Evolutionary conservation across 148 eudicot species (phyloP).

Genomic region (Cornus kousa): DNA sequence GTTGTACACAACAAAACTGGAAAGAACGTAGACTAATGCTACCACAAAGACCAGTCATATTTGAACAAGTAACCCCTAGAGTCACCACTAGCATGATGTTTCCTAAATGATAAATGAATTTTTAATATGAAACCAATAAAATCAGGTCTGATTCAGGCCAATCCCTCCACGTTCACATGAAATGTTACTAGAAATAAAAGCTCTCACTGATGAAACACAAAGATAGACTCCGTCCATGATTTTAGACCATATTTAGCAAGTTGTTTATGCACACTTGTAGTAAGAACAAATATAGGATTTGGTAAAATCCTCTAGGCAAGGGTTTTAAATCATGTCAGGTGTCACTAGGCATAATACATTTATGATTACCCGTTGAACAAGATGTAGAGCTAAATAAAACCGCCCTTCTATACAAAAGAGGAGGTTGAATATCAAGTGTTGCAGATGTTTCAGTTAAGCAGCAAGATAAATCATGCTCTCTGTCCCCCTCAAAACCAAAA

Average conservation of each 20-base stretch:
- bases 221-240: too few relatives aligned
- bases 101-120: not conserved
- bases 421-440: too few relatives aligned
- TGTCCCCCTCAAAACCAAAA: not conserved
- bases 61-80: not conserved
- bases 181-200: not conserved
- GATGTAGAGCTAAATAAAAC: not conserved
- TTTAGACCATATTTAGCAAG: too few relatives aligned
- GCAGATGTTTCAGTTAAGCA: not conserved
- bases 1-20: not conserved
- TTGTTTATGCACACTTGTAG: too few relatives aligned
- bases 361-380: not conserved
- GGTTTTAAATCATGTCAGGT: not conserved
- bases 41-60: not conserved
- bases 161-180: not conserved
- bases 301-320: not conserved
- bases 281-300: too few relatives aligned
- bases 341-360: not conserved
- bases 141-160: not conserved
- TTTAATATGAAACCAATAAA: not conserved
- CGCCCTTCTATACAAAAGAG: not conserved
- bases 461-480: not conserved
- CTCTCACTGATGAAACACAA: not conserved
- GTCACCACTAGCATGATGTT: not conserved
- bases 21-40: not conserved